These are phyloP conservation scores for Rosa persica DNA, from an alignment of 306 rosid species.

Conservation along the genomic window DNA sequence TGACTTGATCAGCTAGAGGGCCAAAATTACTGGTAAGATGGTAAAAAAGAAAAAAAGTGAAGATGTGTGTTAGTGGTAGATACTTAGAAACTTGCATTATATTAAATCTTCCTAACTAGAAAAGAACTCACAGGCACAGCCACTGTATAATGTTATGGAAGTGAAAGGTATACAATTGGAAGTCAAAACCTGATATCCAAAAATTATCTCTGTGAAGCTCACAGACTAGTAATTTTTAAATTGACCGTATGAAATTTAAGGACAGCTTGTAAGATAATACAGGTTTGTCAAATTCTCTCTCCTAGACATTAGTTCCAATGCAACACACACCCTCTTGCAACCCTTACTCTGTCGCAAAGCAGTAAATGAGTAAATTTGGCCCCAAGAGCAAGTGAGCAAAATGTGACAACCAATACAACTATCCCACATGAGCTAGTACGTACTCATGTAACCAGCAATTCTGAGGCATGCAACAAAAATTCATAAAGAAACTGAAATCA, in stretches of 20 bases:
- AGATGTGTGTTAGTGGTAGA: no score
- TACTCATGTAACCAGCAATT: background rate
- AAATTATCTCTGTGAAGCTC: background rate
- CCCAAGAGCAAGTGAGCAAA: background rate
- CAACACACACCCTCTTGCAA: background rate
- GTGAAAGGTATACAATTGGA: background rate
- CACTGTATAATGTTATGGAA: background rate
- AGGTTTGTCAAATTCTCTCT: background rate
- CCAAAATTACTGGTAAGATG: constrained; percentile 57
- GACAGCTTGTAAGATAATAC: background rate
- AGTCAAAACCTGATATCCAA: background rate
- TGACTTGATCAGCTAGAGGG: constrained; percentile 65
- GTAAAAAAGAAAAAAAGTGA: background rate
- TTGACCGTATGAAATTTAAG: background rate
- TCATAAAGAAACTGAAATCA: constrained; percentile 7
- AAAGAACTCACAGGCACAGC: background rate
- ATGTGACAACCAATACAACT: background rate
- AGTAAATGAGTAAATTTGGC: background rate
- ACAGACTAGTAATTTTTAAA: background rate
- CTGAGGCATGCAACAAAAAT: background rate
- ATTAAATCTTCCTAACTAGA: background rate
- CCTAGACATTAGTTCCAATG: background rate
- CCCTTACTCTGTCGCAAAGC: background rate
- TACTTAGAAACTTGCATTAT: background rate
- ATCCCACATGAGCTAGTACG: background rate